Evolutionary conservation across 495 filamentous ascomycete genomes (phyloP), one percentile per base, ranked within the genome.

Genomic region (Xylaria telfairii): DNA sequence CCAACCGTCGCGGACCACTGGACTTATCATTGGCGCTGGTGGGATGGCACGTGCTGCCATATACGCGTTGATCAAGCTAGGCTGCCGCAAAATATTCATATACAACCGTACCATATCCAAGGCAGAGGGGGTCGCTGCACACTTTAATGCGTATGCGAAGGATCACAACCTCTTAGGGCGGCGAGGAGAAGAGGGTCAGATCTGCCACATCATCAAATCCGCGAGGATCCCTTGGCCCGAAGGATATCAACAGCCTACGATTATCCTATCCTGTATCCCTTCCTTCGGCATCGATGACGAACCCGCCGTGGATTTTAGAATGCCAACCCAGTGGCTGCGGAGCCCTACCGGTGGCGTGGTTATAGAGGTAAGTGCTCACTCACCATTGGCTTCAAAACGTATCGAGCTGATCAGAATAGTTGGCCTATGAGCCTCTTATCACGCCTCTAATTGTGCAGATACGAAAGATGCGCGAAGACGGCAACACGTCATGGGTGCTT

Each of bases 41-140:
- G 92, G 92, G 3, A 95, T 94, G 91, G 92, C 91, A 15, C 85
- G 93, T 46, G 90, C 92, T 2, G 91, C 93, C 30, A 87, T 94
- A 39, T 95, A 95, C 72, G 91, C 93, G 6, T 85, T 96, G 79
- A 88, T 93, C 32, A 90, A 91, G 73, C 83, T 95, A 1, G 92
- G 92, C 8, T 93, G 92, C 70, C 88, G 90, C 9, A 90, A 92
- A 71, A 90, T 96, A n/a, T 93, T 93, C 74, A 86, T 95, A 59
- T 89, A 88, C 73, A 94, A 95, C 69, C 85, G 92, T n/a, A 93
- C 90, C 0, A 75, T 82, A 34, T 80, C 78, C 6, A 87, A 87
- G 30, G 92, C 92, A 0, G 81, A 89, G 37, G 83, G 84, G n/a
- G 90, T 96, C 3, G 92, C 91, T 4, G 74, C 77, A 4, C 92